phyloP scores from a whole-genome alignment of 768 basidiomycete genomes.

The Melanogaster broomeanus region DNA sequence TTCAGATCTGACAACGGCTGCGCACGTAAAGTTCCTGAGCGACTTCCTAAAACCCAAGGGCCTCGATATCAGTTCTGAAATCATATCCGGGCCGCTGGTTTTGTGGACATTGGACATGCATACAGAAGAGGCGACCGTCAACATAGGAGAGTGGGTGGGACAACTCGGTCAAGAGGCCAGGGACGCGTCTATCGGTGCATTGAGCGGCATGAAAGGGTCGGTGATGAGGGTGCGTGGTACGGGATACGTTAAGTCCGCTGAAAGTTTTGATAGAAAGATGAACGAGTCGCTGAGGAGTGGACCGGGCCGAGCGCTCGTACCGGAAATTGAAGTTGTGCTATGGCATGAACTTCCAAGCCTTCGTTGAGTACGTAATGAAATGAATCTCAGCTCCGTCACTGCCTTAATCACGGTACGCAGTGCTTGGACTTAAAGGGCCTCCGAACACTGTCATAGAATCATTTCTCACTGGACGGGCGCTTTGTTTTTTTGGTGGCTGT shows the following conservation, averaged over 20 bases:
- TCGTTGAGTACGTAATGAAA: too few relatives aligned
- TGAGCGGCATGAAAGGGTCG: slow-evolving; percentile 21
- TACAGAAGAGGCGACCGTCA: slow-evolving; percentile 8
- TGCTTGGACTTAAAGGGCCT: too few relatives aligned
- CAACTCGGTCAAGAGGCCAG: slow-evolving; percentile 16
- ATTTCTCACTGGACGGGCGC: too few relatives aligned
- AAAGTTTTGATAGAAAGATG: slow-evolving; percentile 18
- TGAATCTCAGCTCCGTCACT: too few relatives aligned
- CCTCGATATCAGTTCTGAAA: slow-evolving; percentile 10
- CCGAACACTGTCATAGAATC: too few relatives aligned
- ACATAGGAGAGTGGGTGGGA: slow-evolving; percentile 23
- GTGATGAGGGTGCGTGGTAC: slow-evolving; percentile 25
- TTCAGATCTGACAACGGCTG: slow-evolving; percentile 8
- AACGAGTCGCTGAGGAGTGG: slow-evolving; percentile 25
- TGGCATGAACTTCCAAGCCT: slow-evolving; percentile 6
- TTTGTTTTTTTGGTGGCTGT: too few relatives aligned
- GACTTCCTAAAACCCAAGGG: slow-evolving; percentile 10
- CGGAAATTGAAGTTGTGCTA: slow-evolving; percentile 4
- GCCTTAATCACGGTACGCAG: too few relatives aligned
- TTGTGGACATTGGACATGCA: slow-evolving; percentile 6
- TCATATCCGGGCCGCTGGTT: slow-evolving; percentile 3
- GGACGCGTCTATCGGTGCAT: slow-evolving; percentile 17
- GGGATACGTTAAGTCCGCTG: slow-evolving; percentile 13
- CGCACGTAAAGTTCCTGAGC: slow-evolving; percentile 8
- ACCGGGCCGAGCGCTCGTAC: slow-evolving; percentile 11